These are phyloP conservation scores for Echinochloa phyllopogon DNA, from an alignment of 176 grass and related monocot genomes.

Conservation along the genomic window DNA sequence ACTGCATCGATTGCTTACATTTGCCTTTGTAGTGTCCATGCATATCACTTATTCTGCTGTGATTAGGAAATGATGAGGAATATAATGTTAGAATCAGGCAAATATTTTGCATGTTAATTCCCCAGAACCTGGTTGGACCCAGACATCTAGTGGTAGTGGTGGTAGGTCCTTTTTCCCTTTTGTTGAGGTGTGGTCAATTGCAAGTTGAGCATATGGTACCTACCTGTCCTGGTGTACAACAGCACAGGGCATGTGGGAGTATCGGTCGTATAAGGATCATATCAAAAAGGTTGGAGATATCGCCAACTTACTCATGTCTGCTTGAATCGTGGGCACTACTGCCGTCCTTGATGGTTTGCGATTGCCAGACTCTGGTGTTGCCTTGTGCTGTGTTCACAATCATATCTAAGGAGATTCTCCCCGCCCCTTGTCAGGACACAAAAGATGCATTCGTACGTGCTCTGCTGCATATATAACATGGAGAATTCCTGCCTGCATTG, in stretches of 20 bases:
- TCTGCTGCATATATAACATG: slow-evolving; percentile 36
- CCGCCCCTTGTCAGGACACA: background rate
- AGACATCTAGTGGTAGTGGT: slow-evolving; percentile 13
- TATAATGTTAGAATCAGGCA: slow-evolving; percentile 24
- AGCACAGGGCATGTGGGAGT: slow-evolving; percentile 14
- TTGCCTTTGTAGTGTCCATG: background rate
- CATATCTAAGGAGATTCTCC: slow-evolving; percentile 19
- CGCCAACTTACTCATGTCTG: slow-evolving; percentile 42
- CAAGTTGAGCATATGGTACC: slow-evolving; percentile 39
- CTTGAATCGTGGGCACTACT: background rate
- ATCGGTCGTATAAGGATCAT: slow-evolving; percentile 16
- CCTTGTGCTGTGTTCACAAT: background rate
- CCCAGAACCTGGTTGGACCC: slow-evolving; percentile 3
- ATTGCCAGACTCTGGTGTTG: background rate
- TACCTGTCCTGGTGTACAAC: slow-evolving; percentile 24
- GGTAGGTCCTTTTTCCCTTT: slow-evolving; percentile 4
- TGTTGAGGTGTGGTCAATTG: slow-evolving; percentile 31
- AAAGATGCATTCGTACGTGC: slow-evolving; percentile 12
- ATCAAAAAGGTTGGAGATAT: slow-evolving; percentile 22
- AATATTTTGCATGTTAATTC: slow-evolving; percentile 11
- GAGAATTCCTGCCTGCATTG: background rate
- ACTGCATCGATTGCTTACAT: background rate
- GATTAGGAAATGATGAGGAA: slow-evolving; percentile 22
- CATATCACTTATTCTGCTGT: background rate
- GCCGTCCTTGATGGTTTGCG: background rate